Evolutionary conservation across 495 filamentous ascomycete species (phyloP), one percentile per base, ranked within the genome.

Genomic region (Chaetomium fimeti): DNA sequence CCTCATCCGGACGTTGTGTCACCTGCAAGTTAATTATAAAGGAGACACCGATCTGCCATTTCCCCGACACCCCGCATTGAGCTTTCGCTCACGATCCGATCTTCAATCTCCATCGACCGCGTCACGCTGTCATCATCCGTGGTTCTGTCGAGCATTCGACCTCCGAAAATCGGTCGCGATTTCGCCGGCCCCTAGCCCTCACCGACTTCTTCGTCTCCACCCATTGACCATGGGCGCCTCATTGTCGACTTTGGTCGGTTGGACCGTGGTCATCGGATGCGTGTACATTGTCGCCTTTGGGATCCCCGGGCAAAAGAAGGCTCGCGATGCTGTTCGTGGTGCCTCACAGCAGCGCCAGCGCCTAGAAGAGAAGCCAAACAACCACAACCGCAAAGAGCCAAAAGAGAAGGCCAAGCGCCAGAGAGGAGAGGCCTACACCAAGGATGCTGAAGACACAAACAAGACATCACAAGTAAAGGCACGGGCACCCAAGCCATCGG

Each of bases 221-320:
- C 32, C 32, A 38, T 64, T 68, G 66, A 77, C 28, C 68, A 81
- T 82, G 79, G 77, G 79, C 60, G 64, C 71, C 48, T 68, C 69
- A 54, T 72, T 78, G 66, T 80, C 80, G 57, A 82, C 80, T 57
- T 68, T 82, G 64, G 73, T 70, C 67, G 79, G 79, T 60, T 90
- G 86, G 85, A 84, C 79, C 57, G 76, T 84, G 69, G 76, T 89
- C 68, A 69, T 87, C 54, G 79, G 79, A 28, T 72, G 83, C 49
- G 75, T 76, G 51, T 84, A 77, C 24, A 60, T 63, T 25, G 71
- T 72, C 22, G 66, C 56, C 36, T 75, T 64, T 42, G 54, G 57
- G 11, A 29, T 58, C 11, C 43, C 52, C 55, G 63, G 64, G 29
- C 64, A 66, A 45, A 66, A 72, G 61, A 66, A 60, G 60, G 51